Evolutionary conservation across 352 stramenopile genomes (phyloP).

Genomic region (Phytophthora tentaculata): DNA sequence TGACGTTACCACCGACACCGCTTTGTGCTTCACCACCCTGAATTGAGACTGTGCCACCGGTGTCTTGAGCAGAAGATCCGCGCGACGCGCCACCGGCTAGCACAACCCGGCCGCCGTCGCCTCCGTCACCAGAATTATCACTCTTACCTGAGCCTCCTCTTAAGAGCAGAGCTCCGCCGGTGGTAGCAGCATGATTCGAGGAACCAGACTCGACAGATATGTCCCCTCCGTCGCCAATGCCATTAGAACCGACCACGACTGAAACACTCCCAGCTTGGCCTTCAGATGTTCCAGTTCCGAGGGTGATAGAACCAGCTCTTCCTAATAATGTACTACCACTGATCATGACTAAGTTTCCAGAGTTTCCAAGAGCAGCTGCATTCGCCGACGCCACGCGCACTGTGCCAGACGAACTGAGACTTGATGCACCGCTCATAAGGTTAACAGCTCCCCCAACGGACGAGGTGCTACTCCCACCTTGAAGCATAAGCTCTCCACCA

Average conservation of each 20-base stretch:
- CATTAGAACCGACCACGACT: conserved; percentile 50
- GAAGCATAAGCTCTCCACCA: conserved; percentile 43
- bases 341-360: conserved; percentile 41
- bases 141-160: conserved; percentile 59
- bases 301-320: conserved; percentile 45
- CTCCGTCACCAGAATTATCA: conserved; percentile 75
- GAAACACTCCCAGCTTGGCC: conserved; percentile 45
- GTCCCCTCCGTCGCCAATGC: conserved; percentile 53
- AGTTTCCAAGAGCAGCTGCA: conserved; percentile 48
- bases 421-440: conserved; percentile 50
- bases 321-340: conserved; percentile 50
- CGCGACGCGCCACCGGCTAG: conserved; percentile 59
- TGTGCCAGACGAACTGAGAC: conserved; percentile 50
- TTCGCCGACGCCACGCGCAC: conserved; percentile 47
- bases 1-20: conserved; percentile 56
- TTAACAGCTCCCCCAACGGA: conserved; percentile 51
- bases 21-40: conserved; percentile 56
- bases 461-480: conserved; percentile 46
- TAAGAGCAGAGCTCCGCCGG: conserved; percentile 58
- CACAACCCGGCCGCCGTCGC: conserved; percentile 62
- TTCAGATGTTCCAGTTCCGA: conserved; percentile 55
- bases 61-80: conserved; percentile 60
- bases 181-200: conserved; percentile 50
- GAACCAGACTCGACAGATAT: conserved; percentile 61
- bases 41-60: conserved; percentile 55